Percentiles rank a stretch among this genome's conserved stretches.
Evolutionary conservation across 306 rosid genomes (phyloP).

Genomic region (Gillenia trifoliata): DNA sequence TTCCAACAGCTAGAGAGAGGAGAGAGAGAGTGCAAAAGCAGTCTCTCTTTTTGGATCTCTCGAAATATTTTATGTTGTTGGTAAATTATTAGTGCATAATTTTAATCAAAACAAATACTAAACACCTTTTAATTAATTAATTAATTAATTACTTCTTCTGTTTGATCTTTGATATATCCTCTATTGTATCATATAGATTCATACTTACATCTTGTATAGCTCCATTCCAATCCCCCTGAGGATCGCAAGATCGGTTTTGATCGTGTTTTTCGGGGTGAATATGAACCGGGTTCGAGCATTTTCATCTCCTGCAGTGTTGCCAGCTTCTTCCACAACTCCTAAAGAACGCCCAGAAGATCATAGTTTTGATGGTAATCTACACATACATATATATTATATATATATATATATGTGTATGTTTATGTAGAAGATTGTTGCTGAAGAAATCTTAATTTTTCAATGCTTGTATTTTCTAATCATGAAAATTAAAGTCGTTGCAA

Average conservation of each 20-base stretch:
- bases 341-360: constrained; percentile 32
- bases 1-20: constrained; percentile 11
- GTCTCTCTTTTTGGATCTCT: constrained; percentile 53
- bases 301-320: constrained; percentile 48
- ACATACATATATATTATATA: neutral
- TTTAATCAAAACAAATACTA: neutral
- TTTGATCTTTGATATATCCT: constrained; percentile 10
- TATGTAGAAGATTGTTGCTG: neutral
- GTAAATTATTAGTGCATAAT: neutral
- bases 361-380: constrained; percentile 53
- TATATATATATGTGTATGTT: too few species aligned
- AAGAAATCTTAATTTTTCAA: neutral
- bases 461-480: neutral
- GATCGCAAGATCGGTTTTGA: neutral
- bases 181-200: constrained; percentile 2
- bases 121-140: neutral
- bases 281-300: constrained; percentile 44
- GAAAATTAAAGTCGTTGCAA: neutral
- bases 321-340: constrained; percentile 35
- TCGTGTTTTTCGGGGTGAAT: constrained; percentile 16
- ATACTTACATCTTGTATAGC: neutral
- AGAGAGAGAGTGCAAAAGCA: constrained; percentile 38
- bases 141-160: neutral
- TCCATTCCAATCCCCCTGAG: neutral
- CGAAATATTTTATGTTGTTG: neutral